Conservation (phyloP, 495 filamentous ascomycete species). For the Talaromyces proteolyticus region DNA sequence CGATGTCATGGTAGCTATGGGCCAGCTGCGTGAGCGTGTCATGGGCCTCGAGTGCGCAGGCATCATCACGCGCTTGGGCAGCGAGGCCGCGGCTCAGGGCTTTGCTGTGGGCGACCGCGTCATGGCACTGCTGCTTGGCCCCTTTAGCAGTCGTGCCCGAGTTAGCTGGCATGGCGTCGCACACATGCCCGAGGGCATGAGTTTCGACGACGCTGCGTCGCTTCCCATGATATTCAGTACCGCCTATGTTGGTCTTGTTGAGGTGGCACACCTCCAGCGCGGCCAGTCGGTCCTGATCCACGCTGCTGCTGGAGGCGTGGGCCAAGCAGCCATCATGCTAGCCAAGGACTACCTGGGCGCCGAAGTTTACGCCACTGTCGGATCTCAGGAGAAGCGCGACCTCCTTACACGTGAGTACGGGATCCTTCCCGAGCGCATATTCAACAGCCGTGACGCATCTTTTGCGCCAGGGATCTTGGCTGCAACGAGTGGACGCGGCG, state of each 20-base stretch:
- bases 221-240: neutral
- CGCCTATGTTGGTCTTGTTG: constrained; percentile 7
- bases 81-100: constrained; percentile 26
- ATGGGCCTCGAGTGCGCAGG: constrained; percentile 54
- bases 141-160: constrained; percentile 1
- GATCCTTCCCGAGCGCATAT: constrained; percentile 38
- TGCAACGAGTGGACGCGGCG: constrained; percentile 43
- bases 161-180: constrained; percentile 2
- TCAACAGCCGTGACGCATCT: constrained; percentile 37
- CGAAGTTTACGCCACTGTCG: constrained; percentile 38
- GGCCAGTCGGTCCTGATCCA: constrained; percentile 53
- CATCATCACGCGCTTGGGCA: constrained; percentile 44
- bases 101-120: constrained; percentile 51
- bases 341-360: neutral
- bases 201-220: neutral
- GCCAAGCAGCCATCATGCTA: constrained; percentile 24
- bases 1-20: constrained; percentile 32
- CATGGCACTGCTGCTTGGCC: constrained; percentile 23
- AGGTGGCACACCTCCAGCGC: constrained; percentile 12
- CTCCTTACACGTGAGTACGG: constrained; percentile 25
- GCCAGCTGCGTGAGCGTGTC: constrained; percentile 20
- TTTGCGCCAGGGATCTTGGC: constrained; percentile 36
- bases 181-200: constrained; percentile 12
- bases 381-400: constrained; percentile 28
- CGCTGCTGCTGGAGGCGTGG: constrained; percentile 40